Evolutionary conservation across 352 stramenopile genomes (phyloP), one percentile per base, ranked within the genome.

Genomic region (Pythium phragmiticola): DNA sequence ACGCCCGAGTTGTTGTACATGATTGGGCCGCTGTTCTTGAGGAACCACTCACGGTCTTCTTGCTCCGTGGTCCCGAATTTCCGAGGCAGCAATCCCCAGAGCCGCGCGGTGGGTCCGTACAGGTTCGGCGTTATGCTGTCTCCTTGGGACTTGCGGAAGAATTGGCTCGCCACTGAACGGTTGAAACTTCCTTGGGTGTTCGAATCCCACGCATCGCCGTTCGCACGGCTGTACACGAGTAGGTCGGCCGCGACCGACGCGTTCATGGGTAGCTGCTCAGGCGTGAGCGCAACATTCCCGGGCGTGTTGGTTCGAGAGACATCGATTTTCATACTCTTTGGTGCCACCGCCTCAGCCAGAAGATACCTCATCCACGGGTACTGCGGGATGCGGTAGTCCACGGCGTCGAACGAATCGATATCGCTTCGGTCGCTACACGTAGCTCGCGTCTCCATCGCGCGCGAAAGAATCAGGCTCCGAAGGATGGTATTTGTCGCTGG

Each of bases 401-500:
- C 19, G 16, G 4, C 37, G 46, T 63, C 43, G 33, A 21, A 9
- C 30, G 21, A 4, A 9, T 42, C 45, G 4, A 41, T 48, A 5
- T 6, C 7, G n/a, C n/a, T n/a, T 33, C 11, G 7, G 48, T 47
- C 28, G 16, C 26, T 33, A 49, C 48, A 51, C 28, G 30, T 19
- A 4, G 6, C 14, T 13, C 5, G 21, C 4, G n/a, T 14, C 28
- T 48, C 19, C 5, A 7, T 19, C 8, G 39, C 37, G 16, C 16
- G 59, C 14, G 49, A 28, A 4, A 54, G 39, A 5, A 66, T 19
- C 4, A 59, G 49, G 28, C 53, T 66, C 14, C 59, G 59, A 11
- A 53, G 39, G 16, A 66, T 54, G 1, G 59, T 66, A n/a, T 59
- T 66, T 11, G 26, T 47, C 17, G 23, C 3, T 5, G 59, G 26